Evolutionary conservation across 495 filamentous ascomycete species (phyloP).

Genomic region (Bathelium albidoporum): DNA sequence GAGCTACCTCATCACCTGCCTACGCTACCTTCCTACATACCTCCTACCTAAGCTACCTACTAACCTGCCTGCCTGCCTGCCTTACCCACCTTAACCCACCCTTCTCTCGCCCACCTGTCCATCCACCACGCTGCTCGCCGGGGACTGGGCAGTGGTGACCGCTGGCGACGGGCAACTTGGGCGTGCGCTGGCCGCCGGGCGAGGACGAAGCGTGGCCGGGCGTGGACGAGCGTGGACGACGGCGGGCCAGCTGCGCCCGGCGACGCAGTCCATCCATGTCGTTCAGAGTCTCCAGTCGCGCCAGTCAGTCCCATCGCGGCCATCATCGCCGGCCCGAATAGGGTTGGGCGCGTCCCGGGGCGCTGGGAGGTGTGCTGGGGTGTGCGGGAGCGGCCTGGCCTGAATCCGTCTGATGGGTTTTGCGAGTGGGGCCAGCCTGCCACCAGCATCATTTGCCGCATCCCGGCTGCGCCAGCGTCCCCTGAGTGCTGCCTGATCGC

Average conservation of each 20-base stretch:
- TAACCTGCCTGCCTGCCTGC: too few species aligned
- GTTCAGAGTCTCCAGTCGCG: not conserved
- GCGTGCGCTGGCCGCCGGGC: too few species aligned
- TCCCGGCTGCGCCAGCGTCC: not conserved
- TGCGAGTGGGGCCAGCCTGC: not conserved
- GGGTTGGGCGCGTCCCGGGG: not conserved
- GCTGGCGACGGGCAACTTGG: not conserved
- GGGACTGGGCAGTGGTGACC: too few species aligned
- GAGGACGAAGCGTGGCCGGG: not conserved
- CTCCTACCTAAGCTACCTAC: too few species aligned
- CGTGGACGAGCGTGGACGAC: slow-evolving; percentile 1
- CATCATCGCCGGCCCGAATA: slow-evolving; percentile 1
- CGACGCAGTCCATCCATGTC: not conserved
- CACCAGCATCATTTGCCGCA: not conserved
- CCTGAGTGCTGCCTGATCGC: not conserved
- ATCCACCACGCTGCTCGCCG: too few species aligned
- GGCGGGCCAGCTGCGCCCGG: slow-evolving; percentile 1
- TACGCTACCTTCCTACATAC: too few species aligned
- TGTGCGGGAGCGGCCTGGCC: slow-evolving; percentile 1
- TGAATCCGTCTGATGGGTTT: not conserved
- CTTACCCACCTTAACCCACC: too few species aligned
- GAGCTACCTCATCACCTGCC: too few species aligned
- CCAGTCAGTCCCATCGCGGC: not conserved
- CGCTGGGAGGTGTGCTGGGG: not conserved
- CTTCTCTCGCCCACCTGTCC: too few species aligned